A percentile compares a stretch with the other conserved stretches of the same genome.
Conservation (phyloP, 148 eudicot species). For the Euryodendron excelsum region DNA sequence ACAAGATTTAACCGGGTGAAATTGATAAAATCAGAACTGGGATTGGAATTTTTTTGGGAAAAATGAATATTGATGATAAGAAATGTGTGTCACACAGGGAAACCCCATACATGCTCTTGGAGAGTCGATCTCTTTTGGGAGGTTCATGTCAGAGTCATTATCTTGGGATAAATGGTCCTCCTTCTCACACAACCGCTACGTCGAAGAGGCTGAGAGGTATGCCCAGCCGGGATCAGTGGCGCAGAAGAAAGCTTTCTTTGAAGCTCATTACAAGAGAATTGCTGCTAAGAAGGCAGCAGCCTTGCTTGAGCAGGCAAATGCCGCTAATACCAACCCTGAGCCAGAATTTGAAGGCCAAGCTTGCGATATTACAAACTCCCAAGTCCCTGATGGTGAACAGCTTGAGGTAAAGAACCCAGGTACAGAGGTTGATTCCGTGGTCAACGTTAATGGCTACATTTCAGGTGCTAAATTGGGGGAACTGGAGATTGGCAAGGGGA, state of each 20-base stretch:
- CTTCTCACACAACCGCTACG: slow-evolving; percentile 67
- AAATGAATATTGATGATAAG: too few species aligned
- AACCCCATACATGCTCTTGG: slow-evolving; percentile 53
- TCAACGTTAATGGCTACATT: slow-evolving; percentile 27
- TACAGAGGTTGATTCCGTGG: slow-evolving; percentile 15
- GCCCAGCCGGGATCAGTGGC: slow-evolving; percentile 88
- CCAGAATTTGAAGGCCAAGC: slow-evolving; percentile 8
- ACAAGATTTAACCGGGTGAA: neutral
- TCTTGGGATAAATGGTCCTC: slow-evolving; percentile 96
- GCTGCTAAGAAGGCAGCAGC: slow-evolving; percentile 88
- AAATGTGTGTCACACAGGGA: slow-evolving; percentile 30
- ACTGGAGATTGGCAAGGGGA: slow-evolving; percentile 5
- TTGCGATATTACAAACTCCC: slow-evolving; percentile 1
- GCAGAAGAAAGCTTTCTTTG: slow-evolving; percentile 89
- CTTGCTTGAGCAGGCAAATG: slow-evolving; percentile 50
- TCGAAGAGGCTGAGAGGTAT: slow-evolving; percentile 79
- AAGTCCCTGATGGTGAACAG: neutral
- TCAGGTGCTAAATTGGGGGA: slow-evolving; percentile 17
- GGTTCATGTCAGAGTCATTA: slow-evolving; percentile 62
- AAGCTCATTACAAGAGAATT: slow-evolving; percentile 91
- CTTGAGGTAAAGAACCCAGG: slow-evolving; percentile 3
- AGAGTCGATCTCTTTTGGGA: slow-evolving; percentile 82
- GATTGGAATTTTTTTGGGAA: neutral
- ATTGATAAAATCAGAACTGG: neutral
- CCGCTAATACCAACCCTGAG: slow-evolving; percentile 6